These are phyloP conservation scores for Naganishia liquefaciens DNA, from an alignment of 1,284 basidiomycete species.

Conservation along the genomic window DNA sequence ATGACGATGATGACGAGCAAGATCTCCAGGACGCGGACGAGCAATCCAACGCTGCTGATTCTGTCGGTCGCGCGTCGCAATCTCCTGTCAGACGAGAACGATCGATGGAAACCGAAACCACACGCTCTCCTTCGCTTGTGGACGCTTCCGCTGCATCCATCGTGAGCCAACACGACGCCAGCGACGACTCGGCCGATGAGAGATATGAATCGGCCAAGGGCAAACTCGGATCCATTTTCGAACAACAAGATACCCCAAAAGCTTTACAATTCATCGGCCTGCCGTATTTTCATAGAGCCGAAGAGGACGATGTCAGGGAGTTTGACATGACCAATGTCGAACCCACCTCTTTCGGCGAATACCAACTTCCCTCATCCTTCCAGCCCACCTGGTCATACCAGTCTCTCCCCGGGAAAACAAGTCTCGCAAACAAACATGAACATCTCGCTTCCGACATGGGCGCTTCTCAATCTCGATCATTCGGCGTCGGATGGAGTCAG, in stretches of 20 bases:
- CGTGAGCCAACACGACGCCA: conserved; percentile 1
- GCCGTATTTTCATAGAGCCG: conserved; percentile 63
- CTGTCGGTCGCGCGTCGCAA: not conserved
- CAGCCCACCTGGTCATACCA: conserved; percentile 37
- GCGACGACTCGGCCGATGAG: conserved; percentile 32
- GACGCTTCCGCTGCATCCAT: conserved; percentile 14
- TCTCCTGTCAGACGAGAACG: conserved; percentile 12
- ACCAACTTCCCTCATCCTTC: conserved; percentile 31
- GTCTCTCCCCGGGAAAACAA: conserved; percentile 34
- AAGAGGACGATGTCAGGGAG: conserved; percentile 67
- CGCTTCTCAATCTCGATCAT: conserved; percentile 24
- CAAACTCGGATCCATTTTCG: conserved; percentile 11
- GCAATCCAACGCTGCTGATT: conserved; percentile 13
- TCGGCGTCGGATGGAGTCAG: conserved; percentile 34
- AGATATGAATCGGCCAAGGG: conserved; percentile 14
- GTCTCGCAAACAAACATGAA: conserved; percentile 28
- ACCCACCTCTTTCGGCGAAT: conserved; percentile 29
- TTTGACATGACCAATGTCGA: conserved; percentile 53
- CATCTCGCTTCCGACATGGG: conserved; percentile 14
- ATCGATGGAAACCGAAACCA: conserved; percentile 17
- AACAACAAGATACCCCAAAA: conserved; percentile 22
- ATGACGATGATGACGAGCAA: conserved; percentile 48
- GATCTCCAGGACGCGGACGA: conserved; percentile 35
- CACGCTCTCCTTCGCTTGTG: conserved; percentile 5
- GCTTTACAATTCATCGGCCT: conserved; percentile 19